These are phyloP conservation scores for Pythium phragmitis DNA, from an alignment of 352 stramenopile species.

Conservation along the genomic window DNA sequence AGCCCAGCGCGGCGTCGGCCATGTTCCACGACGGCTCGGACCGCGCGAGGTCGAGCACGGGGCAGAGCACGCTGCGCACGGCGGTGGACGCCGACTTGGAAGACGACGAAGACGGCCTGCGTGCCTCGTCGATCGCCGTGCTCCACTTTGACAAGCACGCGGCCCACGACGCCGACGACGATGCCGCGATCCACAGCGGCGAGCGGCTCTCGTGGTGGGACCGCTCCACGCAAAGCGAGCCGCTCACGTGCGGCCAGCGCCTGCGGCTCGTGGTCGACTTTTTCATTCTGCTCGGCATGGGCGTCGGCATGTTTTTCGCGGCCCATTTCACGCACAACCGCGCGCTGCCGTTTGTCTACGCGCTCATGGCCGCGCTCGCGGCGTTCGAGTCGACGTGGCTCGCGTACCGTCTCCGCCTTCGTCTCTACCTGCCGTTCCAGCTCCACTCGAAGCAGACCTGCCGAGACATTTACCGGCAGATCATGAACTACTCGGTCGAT, in stretches of 20 bases:
- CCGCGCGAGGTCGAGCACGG: slow-evolving; percentile 24
- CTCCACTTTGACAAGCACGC: slow-evolving; percentile 18
- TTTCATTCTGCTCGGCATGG: slow-evolving; percentile 34
- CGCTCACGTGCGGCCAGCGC: slow-evolving; percentile 24
- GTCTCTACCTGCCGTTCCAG: slow-evolving; percentile 64
- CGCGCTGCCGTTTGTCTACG: slow-evolving; percentile 52
- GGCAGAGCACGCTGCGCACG: slow-evolving; percentile 21
- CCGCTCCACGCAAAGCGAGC: not conserved
- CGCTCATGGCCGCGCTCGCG: slow-evolving; percentile 40
- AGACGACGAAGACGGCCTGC: not conserved
- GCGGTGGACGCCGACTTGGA: not conserved
- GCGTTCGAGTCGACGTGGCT: slow-evolving; percentile 63
- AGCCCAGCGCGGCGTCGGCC: slow-evolving; percentile 24
- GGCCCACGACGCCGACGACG: not conserved
- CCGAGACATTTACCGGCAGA: slow-evolving; percentile 63
- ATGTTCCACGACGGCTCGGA: slow-evolving; percentile 24
- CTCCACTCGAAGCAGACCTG: slow-evolving; percentile 69
- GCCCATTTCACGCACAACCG: slow-evolving; percentile 37
- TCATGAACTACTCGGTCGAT: slow-evolving; percentile 67
- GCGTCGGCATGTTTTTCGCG: slow-evolving; percentile 33
- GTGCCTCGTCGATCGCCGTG: slow-evolving; percentile 22
- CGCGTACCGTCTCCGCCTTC: slow-evolving; percentile 49
- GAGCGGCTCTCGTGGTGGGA: slow-evolving; percentile 22
- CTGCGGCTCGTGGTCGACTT: slow-evolving; percentile 35
- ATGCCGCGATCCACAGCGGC: slow-evolving; percentile 6